Evolutionary conservation across 1,284 basidiomycete genomes (phyloP), one percentile per base, ranked within the genome.

Genomic region (Ceratobasidium papillatum): DNA sequence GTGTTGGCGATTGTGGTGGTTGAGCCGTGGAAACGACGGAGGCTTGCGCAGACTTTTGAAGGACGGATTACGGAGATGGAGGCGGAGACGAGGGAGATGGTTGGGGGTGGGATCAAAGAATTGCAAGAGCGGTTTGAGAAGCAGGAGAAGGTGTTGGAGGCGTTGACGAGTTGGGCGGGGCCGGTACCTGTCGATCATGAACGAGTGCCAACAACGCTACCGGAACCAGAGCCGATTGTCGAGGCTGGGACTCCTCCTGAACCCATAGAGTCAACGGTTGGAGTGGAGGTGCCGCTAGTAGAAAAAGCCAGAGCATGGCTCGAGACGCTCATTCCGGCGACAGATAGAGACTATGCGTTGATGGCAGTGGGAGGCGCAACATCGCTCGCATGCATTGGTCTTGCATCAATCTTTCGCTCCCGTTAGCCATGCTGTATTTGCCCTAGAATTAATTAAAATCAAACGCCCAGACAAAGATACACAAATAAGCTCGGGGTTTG

Each of bases 11-110:
- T 96, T 77, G 82, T 94, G 19, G 83, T 96, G 61, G 93, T 98
- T 59, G 96, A 98, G 82, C 96, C 96, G 1, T 98, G 94, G 94
- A 98, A 98, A 82, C 86, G 96, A 74, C 86, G 87, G 78, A 85
- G 90, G 78, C 83, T 98, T 80, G 93, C 94, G 7, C 88, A 92
- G 82, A 94, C 93, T 59, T 93, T 98, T 77, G 95, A 97, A 84
- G 88, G 87, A 79, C 91, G 94, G 83, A 89, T 96, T 58, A 88
- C 91, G 78, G 89, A 91, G 81, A 86, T 95, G 84, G 89, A 89
- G 78, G 79, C 80, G 66, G 87, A 90, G 79, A 89, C 87, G 69
- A 83, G 84, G 77, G 80, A 79, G 61, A 80, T 85, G 77, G 78
- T 91, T 66, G 83, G 84, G 74, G 81, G 81, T 3, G 86, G 86